Evolutionary conservation across 352 stramenopile species (phyloP), one percentile per base, ranked within the genome.

Genomic region (Globisporangium uncinulatum): DNA sequence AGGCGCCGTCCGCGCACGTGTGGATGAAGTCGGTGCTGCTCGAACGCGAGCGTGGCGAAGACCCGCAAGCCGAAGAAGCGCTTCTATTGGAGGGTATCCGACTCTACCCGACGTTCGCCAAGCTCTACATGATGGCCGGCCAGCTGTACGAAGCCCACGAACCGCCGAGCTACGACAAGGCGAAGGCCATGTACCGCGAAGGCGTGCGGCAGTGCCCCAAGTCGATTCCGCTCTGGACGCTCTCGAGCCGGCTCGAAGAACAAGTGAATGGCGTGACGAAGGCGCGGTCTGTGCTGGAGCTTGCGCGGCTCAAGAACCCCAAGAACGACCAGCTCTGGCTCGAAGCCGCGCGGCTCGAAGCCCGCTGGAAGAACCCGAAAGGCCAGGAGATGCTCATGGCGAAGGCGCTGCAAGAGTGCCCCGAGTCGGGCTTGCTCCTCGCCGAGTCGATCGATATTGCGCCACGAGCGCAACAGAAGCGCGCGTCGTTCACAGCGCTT

Each of bases 1-100:
- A 94, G 58, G 94, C 92, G 4, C 84, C 90, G 20, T 97, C 94
- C 0, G 79, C 85, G 3, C 83, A 96, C 53, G 95, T 99, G 19
- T 99, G 91, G 84, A 97, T 99, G 87, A 99, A 99, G 71, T 97
- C 92, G 4, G 94, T 97, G 21, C 66, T 99, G n/a, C 77, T 99
- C 5, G 96, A 99, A 78, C 75, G 95, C 43, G 94, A 99, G 73
- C 67, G 77, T 42, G 69, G 67, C 10, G 71, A 87, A 45, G 73
- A 67, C 24, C 71, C 59, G 6, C 62, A 79, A 19, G 76, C 74
- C 8, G 81, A 96, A 51, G 89, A 90, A 43, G 73, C 87, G 15
- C 74, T 99, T 3, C 73, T 99, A 19, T 67, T 95, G 31, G 87
- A 98, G 69, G 96, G 88, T 6, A 79, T 98, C 9, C 55, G 74